Evolutionary conservation across 2,329 filamentous ascomycete species (phyloP).

Genomic region (Fusarium solani-melongenae): DNA sequence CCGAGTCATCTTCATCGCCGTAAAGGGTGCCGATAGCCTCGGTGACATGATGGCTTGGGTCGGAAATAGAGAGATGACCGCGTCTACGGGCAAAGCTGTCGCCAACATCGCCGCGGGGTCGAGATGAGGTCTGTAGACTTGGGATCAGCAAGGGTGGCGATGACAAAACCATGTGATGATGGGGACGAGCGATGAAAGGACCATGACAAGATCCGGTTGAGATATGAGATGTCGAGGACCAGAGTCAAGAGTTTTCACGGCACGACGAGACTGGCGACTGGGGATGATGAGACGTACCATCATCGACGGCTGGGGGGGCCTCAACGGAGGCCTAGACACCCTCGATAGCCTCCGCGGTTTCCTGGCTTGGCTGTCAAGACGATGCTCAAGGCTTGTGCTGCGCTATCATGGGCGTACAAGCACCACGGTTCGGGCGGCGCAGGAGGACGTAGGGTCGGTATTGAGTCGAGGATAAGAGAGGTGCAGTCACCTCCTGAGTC

Average conservation of each 20-base stretch:
- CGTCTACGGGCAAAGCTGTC: slow-evolving; percentile 68
- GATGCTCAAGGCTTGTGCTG: slow-evolving; percentile 33
- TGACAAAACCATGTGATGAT: slow-evolving; percentile 7
- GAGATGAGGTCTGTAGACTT: slow-evolving; percentile 65
- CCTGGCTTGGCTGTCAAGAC: slow-evolving; percentile 40
- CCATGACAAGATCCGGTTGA: background rate
- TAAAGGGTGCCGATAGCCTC: slow-evolving; percentile 94
- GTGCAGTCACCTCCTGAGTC: slow-evolving; percentile 48
- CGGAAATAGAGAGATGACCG: slow-evolving; percentile 77
- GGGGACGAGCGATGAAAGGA: slow-evolving; percentile 11
- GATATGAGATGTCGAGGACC: background rate
- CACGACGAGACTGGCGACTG: slow-evolving; percentile 2
- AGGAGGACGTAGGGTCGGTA: slow-evolving; percentile 31
- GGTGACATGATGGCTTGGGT: slow-evolving; percentile 93
- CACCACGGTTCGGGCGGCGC: slow-evolving; percentile 41
- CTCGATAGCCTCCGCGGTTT: slow-evolving; percentile 43
- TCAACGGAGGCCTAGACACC: slow-evolving; percentile 51
- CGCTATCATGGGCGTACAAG: slow-evolving; percentile 45
- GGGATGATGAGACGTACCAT: slow-evolving; percentile 56
- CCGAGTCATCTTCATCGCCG: slow-evolving; percentile 76
- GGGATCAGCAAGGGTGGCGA: slow-evolving; percentile 40
- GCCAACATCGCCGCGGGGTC: slow-evolving; percentile 65
- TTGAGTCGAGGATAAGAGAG: slow-evolving; percentile 38
- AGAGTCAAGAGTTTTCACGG: slow-evolving; percentile 1
- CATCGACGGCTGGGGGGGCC: slow-evolving; percentile 57